Evolutionary conservation across 306 rosid species (phyloP).

Genomic region (Acacia crassicarpa): DNA sequence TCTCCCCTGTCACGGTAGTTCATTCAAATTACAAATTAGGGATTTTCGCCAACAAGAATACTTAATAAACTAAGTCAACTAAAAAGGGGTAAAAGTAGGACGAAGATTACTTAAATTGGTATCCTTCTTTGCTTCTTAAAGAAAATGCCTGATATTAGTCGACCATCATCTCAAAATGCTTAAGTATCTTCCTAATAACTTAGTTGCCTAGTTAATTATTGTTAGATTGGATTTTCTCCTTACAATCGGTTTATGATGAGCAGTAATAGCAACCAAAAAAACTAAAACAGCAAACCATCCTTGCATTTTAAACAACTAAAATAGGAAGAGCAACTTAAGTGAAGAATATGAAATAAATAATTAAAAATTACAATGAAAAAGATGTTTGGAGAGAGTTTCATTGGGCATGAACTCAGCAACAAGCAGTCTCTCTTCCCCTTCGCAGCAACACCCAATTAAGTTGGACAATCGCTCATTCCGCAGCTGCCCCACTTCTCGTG

Average conservation of each 20-base stretch:
- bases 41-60: neutral
- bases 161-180: neutral
- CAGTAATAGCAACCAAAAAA: neutral
- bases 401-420: slow-evolving; percentile 97
- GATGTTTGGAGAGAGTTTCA: slow-evolving; percentile 96
- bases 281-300: neutral
- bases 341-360: neutral
- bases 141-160: slow-evolving; percentile 16
- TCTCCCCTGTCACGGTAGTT: slow-evolving; percentile 67
- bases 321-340: neutral
- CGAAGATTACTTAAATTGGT: slow-evolving; percentile 8
- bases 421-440: slow-evolving; percentile 88
- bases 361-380: slow-evolving; percentile 75
- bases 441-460: slow-evolving; percentile 90
- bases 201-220: neutral
- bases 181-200: neutral
- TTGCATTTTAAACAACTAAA: slow-evolving; percentile 1
- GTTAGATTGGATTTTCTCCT: neutral
- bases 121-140: slow-evolving; percentile 8
- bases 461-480: slow-evolving; percentile 79
- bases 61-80: slow-evolving; percentile 22
- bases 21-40: slow-evolving; percentile 38
- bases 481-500: slow-evolving; percentile 81
- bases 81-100: slow-evolving; percentile 2
- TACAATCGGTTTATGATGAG: neutral